phyloP scores from a whole-genome alignment of 495 filamentous ascomycete species.

The Penicillium lagena region DNA sequence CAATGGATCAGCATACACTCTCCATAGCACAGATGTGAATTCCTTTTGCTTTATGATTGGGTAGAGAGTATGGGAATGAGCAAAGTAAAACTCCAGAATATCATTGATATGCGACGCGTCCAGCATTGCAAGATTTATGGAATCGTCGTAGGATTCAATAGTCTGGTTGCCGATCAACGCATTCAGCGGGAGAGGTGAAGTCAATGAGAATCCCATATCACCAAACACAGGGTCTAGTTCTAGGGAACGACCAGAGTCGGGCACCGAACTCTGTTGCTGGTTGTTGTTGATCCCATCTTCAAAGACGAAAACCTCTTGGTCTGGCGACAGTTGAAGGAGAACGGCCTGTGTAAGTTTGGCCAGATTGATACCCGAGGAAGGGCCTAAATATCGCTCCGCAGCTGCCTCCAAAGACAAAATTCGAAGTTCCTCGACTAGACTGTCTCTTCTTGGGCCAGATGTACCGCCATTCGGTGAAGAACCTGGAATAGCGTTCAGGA shows the following conservation, averaged over 20 bases:
- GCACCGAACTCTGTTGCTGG: slow-evolving; percentile 1
- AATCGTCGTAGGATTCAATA: slow-evolving; percentile 10
- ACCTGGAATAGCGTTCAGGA: neutral
- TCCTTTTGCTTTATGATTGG: slow-evolving; percentile 26
- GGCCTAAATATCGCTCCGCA: slow-evolving; percentile 32
- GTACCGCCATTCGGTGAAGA: neutral
- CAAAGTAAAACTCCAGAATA: slow-evolving; percentile 33
- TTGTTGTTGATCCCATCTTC: slow-evolving; percentile 12
- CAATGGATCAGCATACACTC: slow-evolving; percentile 19
- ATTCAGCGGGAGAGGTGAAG: slow-evolving; percentile 12
- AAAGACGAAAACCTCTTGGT: slow-evolving; percentile 35
- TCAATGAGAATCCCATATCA: slow-evolving; percentile 9
- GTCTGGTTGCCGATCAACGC: slow-evolving; percentile 10
- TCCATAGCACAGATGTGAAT: slow-evolving; percentile 20
- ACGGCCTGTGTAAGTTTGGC: slow-evolving; percentile 34
- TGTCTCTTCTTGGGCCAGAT: slow-evolving; percentile 6
- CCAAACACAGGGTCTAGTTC: slow-evolving; percentile 9
- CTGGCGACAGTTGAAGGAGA: slow-evolving; percentile 38
- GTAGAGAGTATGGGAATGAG: slow-evolving; percentile 35
- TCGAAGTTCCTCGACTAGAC: slow-evolving; percentile 25
- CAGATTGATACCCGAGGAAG: slow-evolving; percentile 29
- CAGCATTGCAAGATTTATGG: slow-evolving; percentile 10
- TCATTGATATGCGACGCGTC: slow-evolving; percentile 20
- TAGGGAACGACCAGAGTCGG: slow-evolving; percentile 4
- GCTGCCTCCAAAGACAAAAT: slow-evolving; percentile 29